These are phyloP conservation scores for Microdochium trichocladiopsis DNA, from an alignment of 2,329 filamentous ascomycete species.

Conservation along the genomic window DNA sequence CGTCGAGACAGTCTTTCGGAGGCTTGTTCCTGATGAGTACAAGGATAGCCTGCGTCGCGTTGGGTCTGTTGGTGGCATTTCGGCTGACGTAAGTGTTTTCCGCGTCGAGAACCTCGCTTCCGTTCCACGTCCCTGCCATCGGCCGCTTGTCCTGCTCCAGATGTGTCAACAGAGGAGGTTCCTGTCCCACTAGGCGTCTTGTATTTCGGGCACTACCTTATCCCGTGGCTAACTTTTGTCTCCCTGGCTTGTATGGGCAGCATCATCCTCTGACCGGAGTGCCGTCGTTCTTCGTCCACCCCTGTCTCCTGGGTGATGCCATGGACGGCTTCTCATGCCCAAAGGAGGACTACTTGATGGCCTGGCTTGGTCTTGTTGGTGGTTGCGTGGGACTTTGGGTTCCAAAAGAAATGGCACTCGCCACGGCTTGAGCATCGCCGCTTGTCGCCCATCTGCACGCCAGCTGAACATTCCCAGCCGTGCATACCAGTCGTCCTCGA, in stretches of 20 bases:
- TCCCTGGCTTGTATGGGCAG: slow-evolving; percentile 29
- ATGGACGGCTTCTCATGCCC: slow-evolving; percentile 60
- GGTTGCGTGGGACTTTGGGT: slow-evolving; percentile 72
- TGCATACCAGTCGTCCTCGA: no score
- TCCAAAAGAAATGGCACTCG: slow-evolving; percentile 58
- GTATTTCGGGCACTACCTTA: neutral
- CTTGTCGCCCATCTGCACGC: slow-evolving; percentile 2
- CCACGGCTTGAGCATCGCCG: slow-evolving; percentile 1
- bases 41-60: slow-evolving; percentile 51
- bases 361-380: slow-evolving; percentile 87
- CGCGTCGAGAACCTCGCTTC: slow-evolving; percentile 5
- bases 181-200: no score
- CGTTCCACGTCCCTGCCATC: no score
- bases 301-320: slow-evolving; percentile 79
- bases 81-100: slow-evolving; percentile 59
- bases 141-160: no score
- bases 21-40: slow-evolving; percentile 61
- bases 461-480: no score
- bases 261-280: slow-evolving; percentile 76
- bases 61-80: slow-evolving; percentile 66
- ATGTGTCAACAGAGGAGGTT: no score
- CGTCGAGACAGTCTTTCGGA: slow-evolving; percentile 63
- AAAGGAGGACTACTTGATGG: slow-evolving; percentile 66
- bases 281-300: slow-evolving; percentile 86
- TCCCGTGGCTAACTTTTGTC: neutral